phyloP scores from a whole-genome alignment of 345 rosid genomes.

The Cochlearia excelsa region DNA sequence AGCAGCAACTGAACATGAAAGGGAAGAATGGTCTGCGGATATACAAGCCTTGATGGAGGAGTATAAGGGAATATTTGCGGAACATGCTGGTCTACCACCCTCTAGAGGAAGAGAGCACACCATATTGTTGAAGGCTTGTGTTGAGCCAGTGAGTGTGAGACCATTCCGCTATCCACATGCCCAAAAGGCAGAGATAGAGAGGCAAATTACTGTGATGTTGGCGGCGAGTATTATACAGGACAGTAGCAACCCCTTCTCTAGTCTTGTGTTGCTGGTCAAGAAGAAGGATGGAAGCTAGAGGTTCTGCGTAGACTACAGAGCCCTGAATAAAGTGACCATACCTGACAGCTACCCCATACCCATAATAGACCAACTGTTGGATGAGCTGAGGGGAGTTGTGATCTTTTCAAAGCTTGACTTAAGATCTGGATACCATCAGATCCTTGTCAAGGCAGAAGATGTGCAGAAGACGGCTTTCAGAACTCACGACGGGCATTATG shows the following conservation, averaged over 20 bases:
- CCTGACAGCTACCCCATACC: not conserved
- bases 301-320: not conserved
- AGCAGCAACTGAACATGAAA: no score
- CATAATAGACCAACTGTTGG: not conserved
- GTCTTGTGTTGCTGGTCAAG: not conserved
- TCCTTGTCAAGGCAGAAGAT: not conserved
- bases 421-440: not conserved
- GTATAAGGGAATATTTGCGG: no score
- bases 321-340: not conserved
- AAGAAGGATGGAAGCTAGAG: not conserved
- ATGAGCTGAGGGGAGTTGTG: not conserved
- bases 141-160: no score
- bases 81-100: no score
- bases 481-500: not conserved
- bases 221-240: not conserved
- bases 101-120: no score
- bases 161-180: no score
- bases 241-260: not conserved
- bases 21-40: no score
- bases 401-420: not conserved
- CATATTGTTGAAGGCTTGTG: no score
- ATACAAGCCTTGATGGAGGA: no score
- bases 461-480: not conserved
- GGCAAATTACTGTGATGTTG: not conserved
- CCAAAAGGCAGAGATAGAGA: not conserved